These are phyloP conservation scores for Wallacemonas sp. DNA, from an alignment of 208 protist species.

Conservation along the genomic window DNA sequence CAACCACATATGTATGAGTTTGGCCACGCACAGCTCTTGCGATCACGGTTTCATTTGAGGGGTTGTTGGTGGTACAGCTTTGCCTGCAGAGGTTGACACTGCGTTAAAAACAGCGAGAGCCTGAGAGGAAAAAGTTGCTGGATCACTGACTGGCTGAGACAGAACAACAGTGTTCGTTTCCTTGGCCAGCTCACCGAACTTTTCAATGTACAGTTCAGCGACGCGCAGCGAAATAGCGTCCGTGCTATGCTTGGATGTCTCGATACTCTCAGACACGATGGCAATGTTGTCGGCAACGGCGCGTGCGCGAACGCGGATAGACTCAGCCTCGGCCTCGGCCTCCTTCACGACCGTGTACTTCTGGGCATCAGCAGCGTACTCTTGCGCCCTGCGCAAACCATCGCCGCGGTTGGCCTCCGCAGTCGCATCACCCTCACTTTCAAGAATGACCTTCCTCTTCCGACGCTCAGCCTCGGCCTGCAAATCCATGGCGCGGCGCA, in stretches of 20 bases:
- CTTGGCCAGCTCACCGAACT: slow-evolving; percentile 91
- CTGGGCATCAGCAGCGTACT: slow-evolving; percentile 87
- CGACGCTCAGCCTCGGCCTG: slow-evolving; percentile 95
- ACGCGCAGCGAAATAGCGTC: slow-evolving; percentile 87
- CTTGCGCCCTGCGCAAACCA: slow-evolving; percentile 80
- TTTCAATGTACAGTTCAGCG: slow-evolving; percentile 91
- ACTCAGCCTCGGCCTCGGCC: slow-evolving; percentile 63
- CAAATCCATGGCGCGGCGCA: slow-evolving; percentile 96
- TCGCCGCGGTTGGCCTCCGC: slow-evolving; percentile 90
- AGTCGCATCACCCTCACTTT: slow-evolving; percentile 91
- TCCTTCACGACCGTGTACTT: slow-evolving; percentile 63
- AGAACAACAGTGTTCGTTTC: slow-evolving; percentile 94
- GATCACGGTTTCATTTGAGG: neutral
- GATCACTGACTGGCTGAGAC: slow-evolving; percentile 89
- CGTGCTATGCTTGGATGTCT: slow-evolving; percentile 31
- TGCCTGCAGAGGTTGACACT: slow-evolving; percentile 37
- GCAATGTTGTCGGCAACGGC: slow-evolving; percentile 72
- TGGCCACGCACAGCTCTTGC: no score
- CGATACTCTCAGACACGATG: slow-evolving; percentile 47
- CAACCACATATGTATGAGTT: no score
- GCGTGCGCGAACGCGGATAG: slow-evolving; percentile 48
- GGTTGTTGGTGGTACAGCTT: slow-evolving; percentile 4
- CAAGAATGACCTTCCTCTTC: slow-evolving; percentile 94
- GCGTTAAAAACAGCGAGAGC: slow-evolving; percentile 86
- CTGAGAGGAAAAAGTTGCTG: slow-evolving; percentile 89